Percentiles rank a stretch among this genome's conserved stretches.
Conservation (phyloP, 176 grass and related monocot genomes). For the Miscanthus lutarioriparius region DNA sequence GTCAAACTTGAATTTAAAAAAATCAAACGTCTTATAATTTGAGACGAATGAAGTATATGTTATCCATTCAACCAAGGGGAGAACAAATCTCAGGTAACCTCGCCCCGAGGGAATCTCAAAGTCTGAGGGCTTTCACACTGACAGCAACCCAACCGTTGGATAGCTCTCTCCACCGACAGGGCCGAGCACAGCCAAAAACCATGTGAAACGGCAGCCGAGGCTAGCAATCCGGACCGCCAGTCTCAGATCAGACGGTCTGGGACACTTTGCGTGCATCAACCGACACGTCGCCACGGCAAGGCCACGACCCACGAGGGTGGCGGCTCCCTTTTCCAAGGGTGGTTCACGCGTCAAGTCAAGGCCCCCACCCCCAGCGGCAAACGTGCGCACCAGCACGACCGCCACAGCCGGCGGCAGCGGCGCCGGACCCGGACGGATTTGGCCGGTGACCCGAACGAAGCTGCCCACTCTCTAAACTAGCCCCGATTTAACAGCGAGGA, state of each 20-base stretch:
- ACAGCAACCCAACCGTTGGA: not conserved
- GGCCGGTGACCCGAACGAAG: not conserved
- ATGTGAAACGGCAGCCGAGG: not conserved
- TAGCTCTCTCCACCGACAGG: not conserved
- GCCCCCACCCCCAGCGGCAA: conserved; percentile 14
- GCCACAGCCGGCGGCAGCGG: not conserved
- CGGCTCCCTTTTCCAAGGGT: conserved; percentile 14
- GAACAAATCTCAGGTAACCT: not conserved
- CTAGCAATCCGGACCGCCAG: not conserved
- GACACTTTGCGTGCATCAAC: not conserved
- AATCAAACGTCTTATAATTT: too few species aligned
- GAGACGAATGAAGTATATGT: too few species aligned
- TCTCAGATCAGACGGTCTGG: not conserved
- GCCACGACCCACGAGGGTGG: not conserved
- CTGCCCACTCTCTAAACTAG: not conserved
- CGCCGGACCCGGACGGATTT: conserved; percentile 26
- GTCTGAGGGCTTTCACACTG: not conserved
- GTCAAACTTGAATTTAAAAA: too few species aligned
- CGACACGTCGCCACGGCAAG: conserved; percentile 24
- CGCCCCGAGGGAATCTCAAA: conserved; percentile 6
- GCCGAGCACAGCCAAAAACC: not conserved
- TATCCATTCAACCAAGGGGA: not conserved
- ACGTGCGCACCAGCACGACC: not conserved
- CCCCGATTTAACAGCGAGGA: not conserved
- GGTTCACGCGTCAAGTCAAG: conserved; percentile 37